These are phyloP conservation scores for Diutina ranongensis DNA, from an alignment of 1,139 yeast species.

Conservation along the genomic window DNA sequence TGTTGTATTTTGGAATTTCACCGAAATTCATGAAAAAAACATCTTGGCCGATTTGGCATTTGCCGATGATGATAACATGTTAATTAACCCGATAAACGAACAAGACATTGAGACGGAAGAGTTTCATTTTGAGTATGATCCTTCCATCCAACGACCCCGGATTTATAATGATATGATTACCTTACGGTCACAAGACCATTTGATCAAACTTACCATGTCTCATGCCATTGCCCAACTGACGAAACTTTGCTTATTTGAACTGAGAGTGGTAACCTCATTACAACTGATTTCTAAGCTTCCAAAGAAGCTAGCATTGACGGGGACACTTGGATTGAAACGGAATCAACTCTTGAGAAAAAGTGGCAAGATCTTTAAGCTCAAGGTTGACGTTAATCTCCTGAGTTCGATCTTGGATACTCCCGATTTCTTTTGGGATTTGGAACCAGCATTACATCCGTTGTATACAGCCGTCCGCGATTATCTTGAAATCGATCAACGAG, in stretches of 20 bases:
- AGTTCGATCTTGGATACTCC: conserved; percentile 92
- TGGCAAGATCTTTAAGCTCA: conserved; percentile 75
- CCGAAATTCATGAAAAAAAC: conserved; percentile 86
- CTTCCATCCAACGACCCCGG: conserved; percentile 71
- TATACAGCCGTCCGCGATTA: conserved; percentile 87
- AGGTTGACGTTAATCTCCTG: conserved; percentile 88
- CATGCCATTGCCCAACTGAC: conserved; percentile 97
- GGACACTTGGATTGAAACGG: conserved; percentile 67
- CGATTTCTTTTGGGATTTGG: conserved; percentile 91
- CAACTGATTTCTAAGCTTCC: conserved; percentile 83
- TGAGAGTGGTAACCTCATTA: conserved; percentile 75
- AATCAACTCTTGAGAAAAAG: conserved; percentile 77
- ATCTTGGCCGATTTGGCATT: conserved; percentile 86
- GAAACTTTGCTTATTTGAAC: conserved; percentile 80
- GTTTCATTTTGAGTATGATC: conserved; percentile 84
- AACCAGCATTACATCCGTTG: conserved; percentile 88
- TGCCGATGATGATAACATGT: conserved; percentile 45
- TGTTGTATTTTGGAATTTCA: conserved; percentile 93
- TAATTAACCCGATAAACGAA: conserved; percentile 70
- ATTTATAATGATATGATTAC: conserved; percentile 94
- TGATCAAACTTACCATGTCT: conserved; percentile 84
- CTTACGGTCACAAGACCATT: conserved; percentile 79
- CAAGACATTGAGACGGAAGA: conserved; percentile 93
- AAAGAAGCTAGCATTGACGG: conserved; percentile 80
- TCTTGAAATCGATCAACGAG: conserved; percentile 88